These are phyloP conservation scores for Kalmusia sp. DNA, from an alignment of 2,329 filamentous ascomycete genomes.

Conservation along the genomic window DNA sequence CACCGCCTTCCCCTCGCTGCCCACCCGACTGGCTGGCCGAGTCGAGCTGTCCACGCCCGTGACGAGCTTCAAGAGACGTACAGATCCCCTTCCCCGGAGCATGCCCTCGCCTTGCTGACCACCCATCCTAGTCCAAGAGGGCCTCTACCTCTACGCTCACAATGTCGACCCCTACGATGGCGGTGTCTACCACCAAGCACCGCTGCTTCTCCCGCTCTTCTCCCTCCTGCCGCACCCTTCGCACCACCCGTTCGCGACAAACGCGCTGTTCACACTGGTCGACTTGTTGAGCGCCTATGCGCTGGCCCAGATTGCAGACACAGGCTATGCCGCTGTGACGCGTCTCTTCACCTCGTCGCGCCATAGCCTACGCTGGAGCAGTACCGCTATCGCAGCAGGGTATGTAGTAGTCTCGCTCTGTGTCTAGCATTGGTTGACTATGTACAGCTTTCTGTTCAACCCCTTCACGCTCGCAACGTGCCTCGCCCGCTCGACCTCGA, in stretches of 20 bases:
- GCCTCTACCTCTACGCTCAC: slow-evolving; percentile 92
- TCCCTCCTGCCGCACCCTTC: slow-evolving; percentile 79
- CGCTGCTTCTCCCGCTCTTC: slow-evolving; percentile 89
- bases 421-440: slow-evolving; percentile 20
- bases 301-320: slow-evolving; percentile 79
- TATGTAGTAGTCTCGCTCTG: slow-evolving; percentile 48
- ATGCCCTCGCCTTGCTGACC: slow-evolving; percentile 14
- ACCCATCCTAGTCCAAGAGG: slow-evolving; percentile 79
- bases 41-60: slow-evolving; percentile 97
- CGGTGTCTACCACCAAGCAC: slow-evolving; percentile 79
- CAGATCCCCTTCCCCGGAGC: slow-evolving; percentile 48
- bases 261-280: slow-evolving; percentile 79
- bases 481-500: slow-evolving; percentile 84
- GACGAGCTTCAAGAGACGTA: slow-evolving; percentile 97
- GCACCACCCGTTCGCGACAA: slow-evolving; percentile 73
- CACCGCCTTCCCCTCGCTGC: slow-evolving; percentile 79
- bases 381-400: slow-evolving; percentile 79
- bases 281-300: slow-evolving; percentile 85
- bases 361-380: slow-evolving; percentile 75
- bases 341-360: slow-evolving; percentile 80
- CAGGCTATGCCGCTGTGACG: slow-evolving; percentile 77
- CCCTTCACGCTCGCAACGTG: slow-evolving; percentile 93
- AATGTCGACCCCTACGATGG: slow-evolving; percentile 98
- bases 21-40: slow-evolving; percentile 84
- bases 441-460: slow-evolving; percentile 84